Evolutionary conservation across 169 alveolate species (phyloP), one percentile per base, ranked within the genome.

Genomic region (Fabrea salina): DNA sequence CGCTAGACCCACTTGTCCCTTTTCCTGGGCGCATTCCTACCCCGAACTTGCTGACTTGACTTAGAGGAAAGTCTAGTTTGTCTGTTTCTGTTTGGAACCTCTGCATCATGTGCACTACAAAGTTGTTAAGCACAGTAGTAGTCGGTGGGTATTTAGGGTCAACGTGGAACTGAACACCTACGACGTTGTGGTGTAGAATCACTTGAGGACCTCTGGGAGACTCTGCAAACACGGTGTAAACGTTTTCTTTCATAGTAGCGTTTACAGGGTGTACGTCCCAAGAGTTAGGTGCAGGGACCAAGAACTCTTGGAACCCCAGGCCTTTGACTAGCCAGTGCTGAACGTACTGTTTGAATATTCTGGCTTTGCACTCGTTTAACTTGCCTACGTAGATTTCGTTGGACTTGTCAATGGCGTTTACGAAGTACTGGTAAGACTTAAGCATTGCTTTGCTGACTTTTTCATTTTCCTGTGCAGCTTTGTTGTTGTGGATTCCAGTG

Each of bases 231-330:
- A 74, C 81, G 16, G 81, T 74, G 30, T 37, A 74, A 30, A 50
- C 51, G 40, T 74, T 54, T 74, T 56, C 68, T 22, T 50, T 54
- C 11, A n/a, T 4, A 25, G 81, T 74, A 22, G 71, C 71, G 54
- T 74, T 74, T 35, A 74, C 40, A 6, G 81, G 81, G 22, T 74
- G 81, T 39, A 74, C 81, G 39, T 74, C 81, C 50, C 81, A 74
- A 35, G 27, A 32, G 44, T 74, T 74, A 22, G 35, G n/a, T 5
- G 39, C 13, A 19, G 51, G 68, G 5, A 74, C 71, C 40, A 74
- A 53, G 25, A 30, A 74, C 25, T 74, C 81, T 3, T 35, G 22
- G 72, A 53, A 74, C 0, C 81, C 81, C 1, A 72, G 16, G 22
- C 41, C 47, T 72, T 32, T 72, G 27, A 40, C 37, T 7, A 72